Evolutionary conservation across 164 flowering plant genomes (phyloP).

Genomic region (Hamamelis virginiana): DNA sequence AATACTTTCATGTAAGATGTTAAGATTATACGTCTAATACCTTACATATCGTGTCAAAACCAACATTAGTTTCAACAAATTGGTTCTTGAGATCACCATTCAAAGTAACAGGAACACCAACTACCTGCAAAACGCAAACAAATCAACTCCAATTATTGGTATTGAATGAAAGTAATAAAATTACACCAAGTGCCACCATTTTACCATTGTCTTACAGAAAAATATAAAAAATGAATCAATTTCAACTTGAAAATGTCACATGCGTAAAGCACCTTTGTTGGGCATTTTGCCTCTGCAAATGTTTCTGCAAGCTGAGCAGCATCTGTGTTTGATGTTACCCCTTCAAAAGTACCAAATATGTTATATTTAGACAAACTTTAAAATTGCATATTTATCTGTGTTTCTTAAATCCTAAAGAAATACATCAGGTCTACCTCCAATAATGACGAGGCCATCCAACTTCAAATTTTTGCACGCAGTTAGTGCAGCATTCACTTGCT

Average conservation of each 20-base stretch:
- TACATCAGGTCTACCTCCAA: conserved; percentile 68
- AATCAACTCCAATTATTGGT: not conserved
- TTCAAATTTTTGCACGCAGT: conserved; percentile 78
- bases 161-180: not conserved
- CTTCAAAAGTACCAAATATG: conserved; percentile 34
- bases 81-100: conserved; percentile 97
- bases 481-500: conserved; percentile 94
- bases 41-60: conserved; percentile 98
- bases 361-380: not conserved
- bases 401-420: not conserved
- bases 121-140: conserved; percentile 57
- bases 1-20: not conserved
- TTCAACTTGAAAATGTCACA: not conserved
- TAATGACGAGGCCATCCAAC: conserved; percentile 88
- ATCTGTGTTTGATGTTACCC: conserved; percentile 97
- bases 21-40: conserved; percentile 32
- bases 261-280: conserved; percentile 62
- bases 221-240: not conserved
- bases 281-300: conserved; percentile 88
- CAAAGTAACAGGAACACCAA: conserved; percentile 95
- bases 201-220: not conserved
- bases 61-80: conserved; percentile 95
- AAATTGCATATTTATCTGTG: not conserved
- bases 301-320: conserved; percentile 99
- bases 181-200: not conserved